phyloP scores from a whole-genome alignment of 2,329 filamentous ascomycete genomes.

The Hortaea werneckii region DNA sequence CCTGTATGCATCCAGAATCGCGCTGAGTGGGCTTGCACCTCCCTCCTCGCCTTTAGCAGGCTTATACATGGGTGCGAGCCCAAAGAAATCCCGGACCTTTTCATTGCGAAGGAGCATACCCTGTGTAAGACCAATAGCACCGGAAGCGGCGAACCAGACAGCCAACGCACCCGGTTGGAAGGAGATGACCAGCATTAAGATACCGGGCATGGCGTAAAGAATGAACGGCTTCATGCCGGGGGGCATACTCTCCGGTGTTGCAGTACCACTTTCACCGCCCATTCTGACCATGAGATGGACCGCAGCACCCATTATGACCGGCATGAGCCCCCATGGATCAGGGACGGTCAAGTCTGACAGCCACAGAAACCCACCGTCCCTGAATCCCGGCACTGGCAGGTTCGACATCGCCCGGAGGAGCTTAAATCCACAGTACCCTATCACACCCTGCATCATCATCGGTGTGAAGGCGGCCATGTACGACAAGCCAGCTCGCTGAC shows the following conservation, averaged over 20 bases:
- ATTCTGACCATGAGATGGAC: slow-evolving; percentile 27
- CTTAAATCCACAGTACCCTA: slow-evolving; percentile 74
- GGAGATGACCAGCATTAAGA: slow-evolving; percentile 45
- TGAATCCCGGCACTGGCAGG: slow-evolving; percentile 71
- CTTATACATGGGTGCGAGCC: slow-evolving; percentile 28
- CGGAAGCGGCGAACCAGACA: slow-evolving; percentile 49
- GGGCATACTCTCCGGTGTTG: slow-evolving; percentile 11
- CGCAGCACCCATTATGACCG: slow-evolving; percentile 31
- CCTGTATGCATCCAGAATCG: neutral
- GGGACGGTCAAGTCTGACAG: slow-evolving; percentile 62
- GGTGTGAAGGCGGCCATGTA: slow-evolving; percentile 43
- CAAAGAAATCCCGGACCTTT: slow-evolving; percentile 27
- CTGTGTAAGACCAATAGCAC: slow-evolving; percentile 30
- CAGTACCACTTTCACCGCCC: slow-evolving; percentile 41
- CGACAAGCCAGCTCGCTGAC: slow-evolving; percentile 47
- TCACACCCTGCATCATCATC: slow-evolving; percentile 51
- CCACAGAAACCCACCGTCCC: slow-evolving; percentile 65
- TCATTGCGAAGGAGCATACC: slow-evolving; percentile 28
- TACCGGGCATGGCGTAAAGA: slow-evolving; percentile 40
- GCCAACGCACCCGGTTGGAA: slow-evolving; percentile 50
- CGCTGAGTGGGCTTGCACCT: neutral
- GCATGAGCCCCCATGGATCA: slow-evolving; percentile 72
- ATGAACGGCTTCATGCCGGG: slow-evolving; percentile 31
- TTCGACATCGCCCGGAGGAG: slow-evolving; percentile 62
- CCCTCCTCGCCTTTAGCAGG: slow-evolving; percentile 3